Conservation (phyloP, 768 basidiomycete genomes). For the Lactarius sanguifluus region DNA sequence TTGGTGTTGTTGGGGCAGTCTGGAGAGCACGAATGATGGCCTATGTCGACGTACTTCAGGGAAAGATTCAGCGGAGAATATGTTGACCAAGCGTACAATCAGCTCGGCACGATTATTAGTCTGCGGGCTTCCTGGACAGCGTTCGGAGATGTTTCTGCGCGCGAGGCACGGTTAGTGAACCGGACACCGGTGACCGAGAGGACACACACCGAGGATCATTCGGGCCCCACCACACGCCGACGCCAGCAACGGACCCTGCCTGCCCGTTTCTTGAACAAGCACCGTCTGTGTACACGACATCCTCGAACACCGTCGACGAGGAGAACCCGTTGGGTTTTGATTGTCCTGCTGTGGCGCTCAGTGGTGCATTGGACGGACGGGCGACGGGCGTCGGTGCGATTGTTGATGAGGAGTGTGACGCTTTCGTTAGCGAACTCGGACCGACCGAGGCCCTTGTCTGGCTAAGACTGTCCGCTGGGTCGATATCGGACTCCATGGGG, state of each 20-base stretch:
- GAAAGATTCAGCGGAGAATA: neutral
- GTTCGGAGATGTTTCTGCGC: conserved; percentile 73
- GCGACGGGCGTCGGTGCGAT: neutral
- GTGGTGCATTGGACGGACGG: neutral
- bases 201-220: conserved; percentile 56
- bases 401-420: neutral
- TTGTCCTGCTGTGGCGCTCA: neutral
- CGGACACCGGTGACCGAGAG: conserved; percentile 5
- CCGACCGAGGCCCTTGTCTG: neutral
- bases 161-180: neutral
- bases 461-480: neutral
- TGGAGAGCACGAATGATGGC: conserved; percentile 84
- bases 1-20: conserved; percentile 55
- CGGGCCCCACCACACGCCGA: conserved; percentile 88
- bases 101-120: conserved; percentile 91
- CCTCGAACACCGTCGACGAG: conserved; percentile 36
- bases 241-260: conserved; percentile 63
- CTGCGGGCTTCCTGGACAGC: conserved; percentile 71
- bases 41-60: conserved; percentile 41
- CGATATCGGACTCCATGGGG: neutral
- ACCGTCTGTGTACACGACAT: conserved; percentile 83
- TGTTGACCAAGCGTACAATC: conserved; percentile 50
- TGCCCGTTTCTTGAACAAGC: conserved; percentile 84
- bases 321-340: conserved; percentile 23
- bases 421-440: no score